phyloP scores from a whole-genome alignment of 805 yeast genomes.

The Candida khao-thaluensis region DNA sequence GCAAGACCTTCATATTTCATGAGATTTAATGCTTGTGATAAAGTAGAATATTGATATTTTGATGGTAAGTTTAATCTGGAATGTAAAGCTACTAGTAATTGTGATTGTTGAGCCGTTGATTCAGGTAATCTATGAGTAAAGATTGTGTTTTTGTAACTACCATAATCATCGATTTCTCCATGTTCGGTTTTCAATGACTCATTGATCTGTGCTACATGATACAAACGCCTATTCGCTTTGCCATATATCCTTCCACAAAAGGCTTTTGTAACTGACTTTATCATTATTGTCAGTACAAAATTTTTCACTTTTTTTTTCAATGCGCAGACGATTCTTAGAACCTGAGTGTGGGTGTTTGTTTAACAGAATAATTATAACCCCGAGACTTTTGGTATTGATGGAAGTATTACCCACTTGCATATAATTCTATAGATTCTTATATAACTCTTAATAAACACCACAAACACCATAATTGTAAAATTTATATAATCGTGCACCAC shows the following conservation, averaged over 20 bases:
- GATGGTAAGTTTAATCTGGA: conserved; percentile 67
- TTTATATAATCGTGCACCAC: conserved; percentile 12
- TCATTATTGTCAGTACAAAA: conserved; percentile 6
- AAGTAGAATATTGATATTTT: conserved; percentile 56
- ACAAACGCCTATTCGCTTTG: conserved; percentile 7
- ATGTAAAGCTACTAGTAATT: conserved; percentile 77
- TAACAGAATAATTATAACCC: no score
- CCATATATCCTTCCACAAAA: neutral
- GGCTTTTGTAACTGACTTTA: neutral
- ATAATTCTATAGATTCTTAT: no score
- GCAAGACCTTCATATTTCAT: conserved; percentile 46
- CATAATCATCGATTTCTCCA: conserved; percentile 35
- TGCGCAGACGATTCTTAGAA: no score
- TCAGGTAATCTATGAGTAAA: conserved; percentile 48
- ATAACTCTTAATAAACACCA: no score
- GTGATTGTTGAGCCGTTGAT: conserved; percentile 53
- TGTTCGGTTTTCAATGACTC: conserved; percentile 29
- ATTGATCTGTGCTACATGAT: conserved; percentile 25
- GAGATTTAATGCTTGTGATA: conserved; percentile 80
- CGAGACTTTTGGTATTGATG: no score
- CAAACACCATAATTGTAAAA: no score
- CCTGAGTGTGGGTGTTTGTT: no score
- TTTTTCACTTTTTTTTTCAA: conserved; percentile 13
- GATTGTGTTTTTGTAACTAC: conserved; percentile 39
- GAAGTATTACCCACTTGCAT: no score